Evolutionary conservation across 495 filamentous ascomycete genomes (phyloP), one percentile per base, ranked within the genome.

Genomic region (Neohortaea acidophila): DNA sequence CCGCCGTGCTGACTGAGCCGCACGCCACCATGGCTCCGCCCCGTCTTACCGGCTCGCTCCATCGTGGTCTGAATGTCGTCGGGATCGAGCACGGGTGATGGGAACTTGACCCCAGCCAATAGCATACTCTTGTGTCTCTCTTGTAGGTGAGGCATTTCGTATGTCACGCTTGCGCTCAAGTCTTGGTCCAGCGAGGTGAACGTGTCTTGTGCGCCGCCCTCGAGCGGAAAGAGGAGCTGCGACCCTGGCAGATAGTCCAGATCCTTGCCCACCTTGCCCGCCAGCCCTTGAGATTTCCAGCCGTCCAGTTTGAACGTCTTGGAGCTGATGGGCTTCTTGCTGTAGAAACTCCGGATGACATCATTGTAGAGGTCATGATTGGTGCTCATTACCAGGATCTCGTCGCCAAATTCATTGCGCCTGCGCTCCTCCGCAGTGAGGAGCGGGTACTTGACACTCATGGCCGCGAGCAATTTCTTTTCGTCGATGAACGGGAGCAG

Each of bases 401-500:
- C 87, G 41, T 66, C 71, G 4, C 89, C 89, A 28, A 80, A 58
- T n/a, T 65, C 61, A 51, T 99, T 99, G 20, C 89, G 76, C 18
- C 67, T 64, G 15, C 63, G 62, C 53, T 96, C 91, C 28, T 91
- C 86, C 6, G 73, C 63, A 21, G 71, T 78, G 8, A 99, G 64
- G 6, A 81, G 61, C 35, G 78, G 82, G 45, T 89, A 87, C 47
- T 80, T 81, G 49, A 75, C 79, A 13, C 72, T 63, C 72, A 94
- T 86, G 4, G 91, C 89, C 17, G 69, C 66, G 15, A 96, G 66
- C 14, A 99, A 62, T 22, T 86, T 72, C 36, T 77, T 77, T 61
- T 89, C 89, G 55, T 99, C 85, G 48, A 99, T 96, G 59, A 94
- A 99, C 0, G 89, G 89, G 14, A 99, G 71, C 21, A 96, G 62